A percentile compares a stretch with the other conserved stretches of the same genome.
phyloP scores from a whole-genome alignment of 306 rosid genomes.

The Quercus dentata region DNA sequence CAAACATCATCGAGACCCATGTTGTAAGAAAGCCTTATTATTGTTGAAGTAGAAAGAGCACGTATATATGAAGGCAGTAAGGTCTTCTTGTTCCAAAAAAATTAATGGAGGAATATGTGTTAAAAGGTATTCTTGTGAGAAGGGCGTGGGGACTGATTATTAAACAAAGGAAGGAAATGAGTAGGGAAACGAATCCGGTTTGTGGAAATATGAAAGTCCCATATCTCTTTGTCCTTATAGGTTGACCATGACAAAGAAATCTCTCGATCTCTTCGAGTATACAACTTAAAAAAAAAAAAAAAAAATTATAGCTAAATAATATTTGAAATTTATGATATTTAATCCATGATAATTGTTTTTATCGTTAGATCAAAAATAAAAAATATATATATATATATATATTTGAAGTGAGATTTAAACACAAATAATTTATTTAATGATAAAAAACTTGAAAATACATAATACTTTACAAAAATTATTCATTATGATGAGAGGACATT shows the following conservation, averaged over 20 bases:
- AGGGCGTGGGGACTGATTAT: constrained; percentile 26
- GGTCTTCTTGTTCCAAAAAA: neutral
- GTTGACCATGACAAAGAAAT: constrained; percentile 51
- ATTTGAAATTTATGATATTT: too few species aligned
- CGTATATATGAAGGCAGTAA: neutral
- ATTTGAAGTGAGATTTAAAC: too few species aligned
- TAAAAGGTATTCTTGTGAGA: constrained; percentile 15
- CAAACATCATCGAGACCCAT: constrained; percentile 48
- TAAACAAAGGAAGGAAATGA: constrained; percentile 13
- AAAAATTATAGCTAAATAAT: too few species aligned
- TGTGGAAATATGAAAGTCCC: constrained; percentile 32
- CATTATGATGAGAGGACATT: too few species aligned
- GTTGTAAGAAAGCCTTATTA: neutral
- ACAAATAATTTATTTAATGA: too few species aligned
- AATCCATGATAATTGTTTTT: too few species aligned
- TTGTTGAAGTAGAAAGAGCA: constrained; percentile 2
- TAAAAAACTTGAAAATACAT: too few species aligned
- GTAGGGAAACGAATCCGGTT: constrained; percentile 13
- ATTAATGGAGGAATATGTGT: neutral
- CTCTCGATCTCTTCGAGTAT: constrained; percentile 14
- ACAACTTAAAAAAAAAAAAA: neutral
- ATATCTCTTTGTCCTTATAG: constrained; percentile 45
- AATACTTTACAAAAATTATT: too few species aligned
- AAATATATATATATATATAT: too few species aligned
- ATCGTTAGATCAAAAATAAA: too few species aligned